Evolutionary conservation across 805 yeast species (phyloP).

Genomic region (Scheffersomyces amazonensis): DNA sequence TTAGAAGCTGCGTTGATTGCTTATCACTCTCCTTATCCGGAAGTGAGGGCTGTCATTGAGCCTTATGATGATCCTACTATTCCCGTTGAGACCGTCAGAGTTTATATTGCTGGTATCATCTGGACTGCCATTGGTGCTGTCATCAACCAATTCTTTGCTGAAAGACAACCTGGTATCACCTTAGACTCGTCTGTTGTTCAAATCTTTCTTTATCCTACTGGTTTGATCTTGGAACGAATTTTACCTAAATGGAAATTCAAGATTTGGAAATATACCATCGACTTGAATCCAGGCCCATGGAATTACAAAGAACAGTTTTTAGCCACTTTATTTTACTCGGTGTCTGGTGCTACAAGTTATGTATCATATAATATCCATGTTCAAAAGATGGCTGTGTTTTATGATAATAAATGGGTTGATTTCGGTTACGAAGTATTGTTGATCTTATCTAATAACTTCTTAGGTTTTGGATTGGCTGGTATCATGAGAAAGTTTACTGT

Average conservation of each 20-base stretch:
- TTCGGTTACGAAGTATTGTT: conserved; percentile 23
- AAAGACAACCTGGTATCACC: conserved; percentile 48
- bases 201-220: conserved; percentile 44
- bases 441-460: conserved; percentile 18
- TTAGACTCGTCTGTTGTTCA: conserved; percentile 42
- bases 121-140: conserved; percentile 53
- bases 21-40: conserved; percentile 29
- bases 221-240: conserved; percentile 27
- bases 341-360: conserved; percentile 18
- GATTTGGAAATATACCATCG: conserved; percentile 22
- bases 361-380: conserved; percentile 27
- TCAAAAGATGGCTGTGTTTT: conserved; percentile 18
- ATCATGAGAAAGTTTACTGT: conserved; percentile 22
- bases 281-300: conserved; percentile 54
- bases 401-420: conserved; percentile 21
- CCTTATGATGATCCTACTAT: conserved; percentile 35
- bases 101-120: conserved; percentile 49
- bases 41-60: conserved; percentile 28
- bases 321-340: conserved; percentile 45
- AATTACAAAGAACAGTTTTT: conserved; percentile 64
- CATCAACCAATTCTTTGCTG: conserved; percentile 54
- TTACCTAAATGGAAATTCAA: conserved; percentile 34
- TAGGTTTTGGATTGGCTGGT: conserved; percentile 31
- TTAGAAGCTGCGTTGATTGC: conserved; percentile 42
- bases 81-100: conserved; percentile 39